These are phyloP conservation scores for Xylaria palmicola DNA, from an alignment of 495 filamentous ascomycete genomes.

Conservation along the genomic window DNA sequence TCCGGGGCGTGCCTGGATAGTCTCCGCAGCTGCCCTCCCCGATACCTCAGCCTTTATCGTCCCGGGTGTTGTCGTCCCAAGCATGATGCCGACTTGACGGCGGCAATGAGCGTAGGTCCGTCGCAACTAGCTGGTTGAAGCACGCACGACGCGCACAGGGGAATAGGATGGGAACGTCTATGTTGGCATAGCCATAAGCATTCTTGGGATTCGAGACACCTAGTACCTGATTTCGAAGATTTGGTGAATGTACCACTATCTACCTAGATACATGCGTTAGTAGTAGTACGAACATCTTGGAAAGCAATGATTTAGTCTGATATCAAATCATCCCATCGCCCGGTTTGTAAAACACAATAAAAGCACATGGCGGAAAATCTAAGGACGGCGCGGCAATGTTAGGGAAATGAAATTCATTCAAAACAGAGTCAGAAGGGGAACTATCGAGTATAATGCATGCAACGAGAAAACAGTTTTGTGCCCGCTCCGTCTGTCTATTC, in stretches of 20 bases:
- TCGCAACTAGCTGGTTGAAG: too few relatives aligned
- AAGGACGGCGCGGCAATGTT: background rate
- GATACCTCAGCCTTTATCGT: too few relatives aligned
- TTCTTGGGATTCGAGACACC: background rate
- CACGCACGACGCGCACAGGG: too few relatives aligned
- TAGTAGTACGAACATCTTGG: background rate
- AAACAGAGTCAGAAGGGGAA: background rate
- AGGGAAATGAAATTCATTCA: constrained; percentile 9
- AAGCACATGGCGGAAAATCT: background rate
- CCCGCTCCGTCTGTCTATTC: constrained; percentile 28
- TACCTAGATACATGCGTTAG: background rate
- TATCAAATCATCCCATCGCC: background rate
- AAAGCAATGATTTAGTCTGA: background rate
- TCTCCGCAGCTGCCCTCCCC: too few relatives aligned
- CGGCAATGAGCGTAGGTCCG: too few relatives aligned
- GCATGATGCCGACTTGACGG: too few relatives aligned
- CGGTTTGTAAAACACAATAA: background rate
- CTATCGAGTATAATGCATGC: constrained; percentile 23
- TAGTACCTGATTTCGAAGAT: too few relatives aligned
- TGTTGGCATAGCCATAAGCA: too few relatives aligned
- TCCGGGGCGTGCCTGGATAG: too few relatives aligned
- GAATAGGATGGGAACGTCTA: too few relatives aligned
- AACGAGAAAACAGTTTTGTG: constrained; percentile 25
- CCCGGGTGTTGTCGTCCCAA: too few relatives aligned
- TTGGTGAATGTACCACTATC: too few relatives aligned